Evolutionary conservation across 169 alveolate genomes (phyloP), one percentile per base, ranked within the genome.

Genomic region (Plasmodium vinckei): DNA sequence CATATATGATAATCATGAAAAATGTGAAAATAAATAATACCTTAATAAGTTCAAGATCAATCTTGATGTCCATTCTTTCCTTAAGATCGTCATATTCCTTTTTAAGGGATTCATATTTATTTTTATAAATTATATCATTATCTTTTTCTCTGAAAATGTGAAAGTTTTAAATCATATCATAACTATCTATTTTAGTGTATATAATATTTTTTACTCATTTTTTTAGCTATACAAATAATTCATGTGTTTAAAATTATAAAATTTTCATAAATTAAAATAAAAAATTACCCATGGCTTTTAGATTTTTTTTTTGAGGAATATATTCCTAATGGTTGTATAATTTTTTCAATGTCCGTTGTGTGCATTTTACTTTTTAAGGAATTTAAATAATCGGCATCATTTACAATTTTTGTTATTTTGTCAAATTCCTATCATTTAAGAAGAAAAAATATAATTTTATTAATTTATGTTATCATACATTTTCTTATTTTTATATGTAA

Each of bases 391-490:
- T 75, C 68, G 57, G 53, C 19, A 23, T 9, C 64, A 65, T 64
- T 75, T 63, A 75, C 42, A 75, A 75, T 63, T 39, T 61, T 59
- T 51, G 49, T 63, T 17, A 75, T 75, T 63, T 64, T 75, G 12
- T 75, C 75, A 75, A 75, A 75, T 67, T 75, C 88, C 88, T 75
- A 56, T 67, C 19, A 75, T 73, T 33, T 12, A 56, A 49, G 33
- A 5, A 21, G 39, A 44, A 33, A 19, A 54, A 13, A 54, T n/a
- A 21, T 6, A 13, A 60, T 4, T 33, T 33, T 33, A 33, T 33
- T 33, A 33, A 33, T 33, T 33, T 33, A 0, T 33, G 42, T 33
- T 33, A 33, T 4, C 42, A 33, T 33, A 33, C 5, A 33, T 33
- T 33, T 33, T 33, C 7, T 33, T 33, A 33, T 33, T 33, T 33